Evolutionary conservation across 2,329 filamentous ascomycete genomes (phyloP), one percentile per base, ranked within the genome.

Genomic region (Aspergillus sp.): DNA sequence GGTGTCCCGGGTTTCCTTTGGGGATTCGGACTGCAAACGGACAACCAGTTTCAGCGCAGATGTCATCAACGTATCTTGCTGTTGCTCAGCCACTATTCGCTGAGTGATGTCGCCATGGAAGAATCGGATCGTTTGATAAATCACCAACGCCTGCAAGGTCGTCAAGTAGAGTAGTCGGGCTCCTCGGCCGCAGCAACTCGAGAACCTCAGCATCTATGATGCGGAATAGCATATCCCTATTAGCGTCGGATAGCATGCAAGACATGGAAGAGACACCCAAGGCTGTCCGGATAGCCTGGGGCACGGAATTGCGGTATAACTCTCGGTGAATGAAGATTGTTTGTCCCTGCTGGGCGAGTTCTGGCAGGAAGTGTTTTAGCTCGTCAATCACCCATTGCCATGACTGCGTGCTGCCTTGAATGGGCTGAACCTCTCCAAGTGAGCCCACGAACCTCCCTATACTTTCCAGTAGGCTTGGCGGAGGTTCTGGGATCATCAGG

Each of bases 361-460:
- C 38, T 34, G 18, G 1, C 3, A 43, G 53, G 41, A 44, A 45
- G 1, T 8, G 5, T 18, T 50, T 55, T 5, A 55, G 45, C 12
- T 48, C 34, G 2, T 44, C 45, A 13, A 55, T 50, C 2, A 55
- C 24, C 53, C 53, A 55, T 26, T 50, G 36, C 53, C 53, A 55
- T 13, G 24, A 30, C 4, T 30, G 38, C 2, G 24, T 49, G 17
- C 24, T 55, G n/a, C 45, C 38, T 38, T 55, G 36, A 7, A 55
- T 49, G 3, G 53, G 53, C n/a, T 49, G 45, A 2, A 50, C 45
- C 9, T 55, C 45, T 12, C 53, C 53, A 22, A 55, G 53, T 2
- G 45, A n/a, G 3, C 53, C 53, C 20, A 55, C 12, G 11, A 50
- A 44, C 17, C n/a, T 49, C 12, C 15, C 15, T 36, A 44, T 44